Base-by-base conservation (phyloP, 768 basidiomycete genomes). In the Porphyrellus cyaneotinctus region DNA sequence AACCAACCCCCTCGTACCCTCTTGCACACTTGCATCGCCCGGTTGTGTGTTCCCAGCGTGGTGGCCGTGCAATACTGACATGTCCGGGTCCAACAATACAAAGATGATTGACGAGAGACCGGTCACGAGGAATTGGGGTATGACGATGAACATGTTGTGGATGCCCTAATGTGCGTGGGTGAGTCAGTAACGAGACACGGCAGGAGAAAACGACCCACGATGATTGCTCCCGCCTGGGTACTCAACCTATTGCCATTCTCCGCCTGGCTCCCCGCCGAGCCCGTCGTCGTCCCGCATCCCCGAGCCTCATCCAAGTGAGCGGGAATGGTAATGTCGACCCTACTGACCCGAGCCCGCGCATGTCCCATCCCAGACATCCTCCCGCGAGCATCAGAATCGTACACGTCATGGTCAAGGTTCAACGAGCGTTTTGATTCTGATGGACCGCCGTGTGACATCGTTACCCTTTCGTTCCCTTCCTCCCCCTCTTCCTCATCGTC, bases 101-200 rank as follows among this genome's bases (percentile, higher is more conserved):
- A 98, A 97, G 42, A 97, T 78, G 55, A 95, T 73, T 11, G 93
- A 83, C 1, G 92, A 84, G 6, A 97, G 68, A 22, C 85, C 92
- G 0, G 91, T 95, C 30, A 95, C 87, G 36, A 98, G 77, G 70
- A 97, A 95, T 64, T 98, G 95, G 0, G 95, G 95, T 8, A 97
- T 73, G 53, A 97, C 95, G 56, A 98, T 75, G 69, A 89, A 95
- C 53, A 97, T 81, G 63, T 97, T 97, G 70, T 97, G 94, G 47
- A 97, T 95, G 36, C 95, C 94, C 91, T 93, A 28, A 28, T 28
- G 9, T 28, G 26, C 5, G 26, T n/a, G n/a, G n/a, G n/a, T n/a
- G n/a, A n/a, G n/a, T n/a, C n/a, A n/a, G n/a, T n/a, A n/a, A n/a
- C n/a, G n/a, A n/a, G n/a, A n/a, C n/a, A n/a, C n/a, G n/a, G 15